Percentiles rank a stretch among this genome's conserved stretches.
Conservation (phyloP, 1,139 yeast genomes). For the Wickerhamomyces sp. region DNA sequence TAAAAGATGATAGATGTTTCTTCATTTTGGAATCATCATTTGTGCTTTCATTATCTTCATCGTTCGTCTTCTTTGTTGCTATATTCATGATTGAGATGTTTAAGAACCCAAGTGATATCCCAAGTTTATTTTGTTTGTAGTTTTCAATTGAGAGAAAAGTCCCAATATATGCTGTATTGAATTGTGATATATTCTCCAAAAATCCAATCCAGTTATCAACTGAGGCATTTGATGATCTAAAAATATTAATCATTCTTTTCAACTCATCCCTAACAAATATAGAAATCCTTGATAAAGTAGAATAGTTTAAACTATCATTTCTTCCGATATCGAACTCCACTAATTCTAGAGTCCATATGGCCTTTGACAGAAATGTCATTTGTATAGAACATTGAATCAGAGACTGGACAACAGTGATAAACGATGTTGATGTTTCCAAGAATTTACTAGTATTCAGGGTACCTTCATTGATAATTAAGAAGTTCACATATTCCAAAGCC, state of each 20-base stretch:
- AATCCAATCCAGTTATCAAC: slow-evolving; percentile 5
- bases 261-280: slow-evolving; percentile 14
- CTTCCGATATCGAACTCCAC: slow-evolving; percentile 11
- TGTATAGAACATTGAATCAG: slow-evolving; percentile 11
- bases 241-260: slow-evolving; percentile 4
- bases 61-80: slow-evolving; percentile 5
- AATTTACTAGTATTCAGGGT: not conserved
- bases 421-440: slow-evolving; percentile 7
- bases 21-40: slow-evolving; percentile 14
- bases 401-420: slow-evolving; percentile 5
- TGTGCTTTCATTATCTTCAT: slow-evolving; percentile 5
- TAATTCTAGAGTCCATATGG: slow-evolving; percentile 11
- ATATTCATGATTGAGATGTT: slow-evolving; percentile 14
- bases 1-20: slow-evolving; percentile 11
- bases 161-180: slow-evolving; percentile 13
- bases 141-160: slow-evolving; percentile 16
- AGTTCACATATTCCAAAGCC: slow-evolving; percentile 15
- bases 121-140: slow-evolving; percentile 21
- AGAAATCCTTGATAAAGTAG: slow-evolving; percentile 18
- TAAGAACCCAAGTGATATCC: slow-evolving; percentile 20
- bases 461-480: slow-evolving; percentile 1
- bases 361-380: slow-evolving; percentile 16
- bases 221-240: not conserved
- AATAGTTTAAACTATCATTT: slow-evolving; percentile 15
- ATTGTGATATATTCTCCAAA: slow-evolving; percentile 6